A percentile compares a stretch with the other conserved stretches of the same genome.
Conservation (phyloP, 164 flowering plant species). For the Dillenia turbinata region DNA sequence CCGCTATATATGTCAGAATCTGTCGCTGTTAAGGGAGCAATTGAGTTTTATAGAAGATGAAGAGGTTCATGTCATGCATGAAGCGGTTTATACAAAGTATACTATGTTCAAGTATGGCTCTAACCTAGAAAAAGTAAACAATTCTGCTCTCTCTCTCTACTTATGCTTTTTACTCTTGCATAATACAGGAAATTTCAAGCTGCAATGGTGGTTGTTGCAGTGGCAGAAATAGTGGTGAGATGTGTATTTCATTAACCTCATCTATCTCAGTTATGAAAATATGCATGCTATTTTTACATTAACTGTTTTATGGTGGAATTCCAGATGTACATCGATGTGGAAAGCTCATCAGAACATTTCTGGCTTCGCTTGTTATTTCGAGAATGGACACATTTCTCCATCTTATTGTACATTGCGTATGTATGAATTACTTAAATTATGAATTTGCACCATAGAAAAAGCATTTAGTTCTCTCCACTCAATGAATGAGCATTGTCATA, state of each 20-base stretch:
- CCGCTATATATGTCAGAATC: constrained; percentile 64
- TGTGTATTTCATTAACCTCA: neutral
- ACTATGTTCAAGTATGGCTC: constrained; percentile 71
- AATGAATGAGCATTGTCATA: too few species aligned
- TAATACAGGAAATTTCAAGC: constrained; percentile 76
- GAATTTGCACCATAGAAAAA: neutral
- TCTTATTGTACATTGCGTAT: constrained; percentile 84
- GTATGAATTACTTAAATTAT: constrained; percentile 8
- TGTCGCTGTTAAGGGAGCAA: constrained; percentile 57
- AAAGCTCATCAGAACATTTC: constrained; percentile 49
- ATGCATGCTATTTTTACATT: neutral
- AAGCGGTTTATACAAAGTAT: constrained; percentile 69
- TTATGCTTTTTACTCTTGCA: constrained; percentile 7
- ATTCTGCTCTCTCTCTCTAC: neutral
- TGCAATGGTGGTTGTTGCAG: constrained; percentile 77
- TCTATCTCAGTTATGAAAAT: neutral
- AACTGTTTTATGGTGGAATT: constrained; percentile 3
- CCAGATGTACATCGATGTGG: constrained; percentile 71
- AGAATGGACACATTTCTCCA: constrained; percentile 80
- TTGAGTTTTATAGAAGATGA: constrained; percentile 62
- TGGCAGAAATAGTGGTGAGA: constrained; percentile 73
- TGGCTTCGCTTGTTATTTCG: constrained; percentile 80
- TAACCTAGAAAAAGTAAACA: constrained; percentile 2
- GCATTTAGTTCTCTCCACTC: neutral
- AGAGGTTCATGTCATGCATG: constrained; percentile 58